Base-by-base conservation (phyloP, 1,139 yeast genomes). In the Petasospora rhodanensis region DNA sequence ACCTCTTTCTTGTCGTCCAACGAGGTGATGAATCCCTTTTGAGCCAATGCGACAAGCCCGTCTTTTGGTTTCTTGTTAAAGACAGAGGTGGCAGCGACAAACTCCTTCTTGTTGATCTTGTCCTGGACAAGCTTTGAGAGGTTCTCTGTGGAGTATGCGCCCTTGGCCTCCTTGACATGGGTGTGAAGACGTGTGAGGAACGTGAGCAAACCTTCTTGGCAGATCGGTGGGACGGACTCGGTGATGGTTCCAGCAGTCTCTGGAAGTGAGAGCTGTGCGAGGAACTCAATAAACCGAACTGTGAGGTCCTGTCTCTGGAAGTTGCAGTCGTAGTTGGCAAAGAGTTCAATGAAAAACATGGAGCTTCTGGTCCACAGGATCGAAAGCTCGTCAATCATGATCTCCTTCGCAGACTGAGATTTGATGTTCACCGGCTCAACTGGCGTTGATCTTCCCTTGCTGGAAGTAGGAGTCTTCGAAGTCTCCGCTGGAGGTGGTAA, bases 161-260 rank as follows among this genome's bases (percentile, higher is more conserved):
- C n/a, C n/a, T n/a, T n/a, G n/a, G n/a, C 44, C 3, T 52, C 51
- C 45, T 68, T 73, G 15, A 76, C 62, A 42, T 86, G 66, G 22
- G 73, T 77, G 43, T 73, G 72, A 25, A 87, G 65, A n/a, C 80
- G 79, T 35, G 76, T 70, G 22, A 87, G 66, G 43, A 81, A 77
- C 3, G 84, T 70, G 21, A 91, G 65, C 4, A 91, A 58, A 2
- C 97, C 95, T 51, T 91, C 97, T 29, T 91, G 65, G 51, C 97
- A 91, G 9, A 89, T 71, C 1, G 97, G 96, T 0, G 98, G 97
- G 2, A 91, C 95, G 50, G 76, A 80, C 23, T 83, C 85, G 0
- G 96, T 84, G 0, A 95, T 80, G 49, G 72, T 65, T 6, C 61
- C 47, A 0, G 95, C 91, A 14, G 87, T 73, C 48, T 85, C 94